These are phyloP conservation scores for Lachancea lanzarotensis DNA, from an alignment of 805 yeast species.

Conservation along the genomic window DNA sequence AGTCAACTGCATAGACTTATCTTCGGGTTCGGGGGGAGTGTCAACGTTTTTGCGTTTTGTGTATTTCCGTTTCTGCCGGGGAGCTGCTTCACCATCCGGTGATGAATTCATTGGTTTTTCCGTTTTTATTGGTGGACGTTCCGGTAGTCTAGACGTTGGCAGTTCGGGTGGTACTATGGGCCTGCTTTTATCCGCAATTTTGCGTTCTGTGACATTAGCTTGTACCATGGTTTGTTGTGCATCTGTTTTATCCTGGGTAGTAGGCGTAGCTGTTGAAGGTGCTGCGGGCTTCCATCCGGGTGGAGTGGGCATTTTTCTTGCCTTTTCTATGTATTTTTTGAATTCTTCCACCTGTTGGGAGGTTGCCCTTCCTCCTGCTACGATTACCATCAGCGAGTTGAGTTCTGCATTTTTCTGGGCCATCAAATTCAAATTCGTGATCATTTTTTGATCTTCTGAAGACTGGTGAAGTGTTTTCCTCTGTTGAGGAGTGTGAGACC, in stretches of 20 bases:
- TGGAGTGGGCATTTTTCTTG: conserved; percentile 63
- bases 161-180: conserved; percentile 4
- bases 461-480: conserved; percentile 74
- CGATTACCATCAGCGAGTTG: conserved; percentile 69
- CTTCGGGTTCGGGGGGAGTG: conserved; percentile 27
- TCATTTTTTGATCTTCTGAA: conserved; percentile 65
- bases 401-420: conserved; percentile 68
- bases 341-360: conserved; percentile 68
- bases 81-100: conserved; percentile 1
- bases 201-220: conserved; percentile 2
- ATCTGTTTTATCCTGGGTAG: conserved; percentile 3
- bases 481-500: conserved; percentile 68
- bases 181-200: background rate
- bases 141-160: conserved; percentile 2
- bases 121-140: background rate
- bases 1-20: conserved; percentile 50
- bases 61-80: conserved; percentile 10
- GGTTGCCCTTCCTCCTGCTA: conserved; percentile 76
- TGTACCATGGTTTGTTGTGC: conserved; percentile 13
- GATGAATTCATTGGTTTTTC: background rate
- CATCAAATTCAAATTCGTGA: conserved; percentile 73
- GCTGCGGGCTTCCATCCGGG: conserved; percentile 31
- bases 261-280: conserved; percentile 18
- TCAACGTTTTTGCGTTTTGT: conserved; percentile 10
- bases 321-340: conserved; percentile 73